Percentiles rank a stretch among this genome's conserved stretches.
These are phyloP conservation scores for Phlegmacium glaucopus DNA, from an alignment of 768 basidiomycete species.

Conservation along the genomic window DNA sequence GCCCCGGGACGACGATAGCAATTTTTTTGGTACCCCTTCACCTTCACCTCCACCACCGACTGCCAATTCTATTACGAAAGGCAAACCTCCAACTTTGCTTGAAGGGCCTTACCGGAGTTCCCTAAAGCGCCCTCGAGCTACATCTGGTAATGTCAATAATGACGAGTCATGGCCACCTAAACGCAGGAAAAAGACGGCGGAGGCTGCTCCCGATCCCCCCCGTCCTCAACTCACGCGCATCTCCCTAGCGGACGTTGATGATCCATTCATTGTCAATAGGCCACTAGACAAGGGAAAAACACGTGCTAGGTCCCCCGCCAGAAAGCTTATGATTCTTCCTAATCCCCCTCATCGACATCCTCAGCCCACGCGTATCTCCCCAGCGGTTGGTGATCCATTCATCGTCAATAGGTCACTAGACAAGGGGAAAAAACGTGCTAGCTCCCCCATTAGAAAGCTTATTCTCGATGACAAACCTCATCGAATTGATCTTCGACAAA, in stretches of 20 bases:
- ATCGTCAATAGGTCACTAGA: background rate
- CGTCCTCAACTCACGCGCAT: no score
- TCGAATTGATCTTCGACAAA: constrained; percentile 11
- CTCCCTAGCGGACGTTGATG: background rate
- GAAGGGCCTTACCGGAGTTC: constrained; percentile 29
- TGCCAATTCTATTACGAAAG: constrained; percentile 8
- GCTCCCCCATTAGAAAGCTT: background rate
- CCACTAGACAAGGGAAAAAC: constrained; percentile 5
- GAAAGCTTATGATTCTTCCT: no score
- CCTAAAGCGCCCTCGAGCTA: constrained; percentile 14
- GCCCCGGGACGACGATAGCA: constrained; percentile 1
- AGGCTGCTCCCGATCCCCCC: no score
- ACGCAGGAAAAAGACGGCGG: constrained; percentile 12
- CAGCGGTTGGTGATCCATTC: constrained; percentile 10
- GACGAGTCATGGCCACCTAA: constrained; percentile 24
- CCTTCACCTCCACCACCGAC: constrained; percentile 2
- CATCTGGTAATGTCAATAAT: constrained; percentile 12
- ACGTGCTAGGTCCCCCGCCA: constrained; percentile 4
- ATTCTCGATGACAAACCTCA: constrained; percentile 5
- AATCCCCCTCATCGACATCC: no score
- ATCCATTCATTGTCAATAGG: constrained; percentile 10
- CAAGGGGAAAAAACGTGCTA: constrained; percentile 9
- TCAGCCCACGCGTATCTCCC: no score
- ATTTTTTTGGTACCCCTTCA: constrained; percentile 11
- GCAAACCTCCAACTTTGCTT: constrained; percentile 13